Conservation (phyloP, 2,329 filamentous ascomycete species). For the Parastagonospora nodorum region DNA sequence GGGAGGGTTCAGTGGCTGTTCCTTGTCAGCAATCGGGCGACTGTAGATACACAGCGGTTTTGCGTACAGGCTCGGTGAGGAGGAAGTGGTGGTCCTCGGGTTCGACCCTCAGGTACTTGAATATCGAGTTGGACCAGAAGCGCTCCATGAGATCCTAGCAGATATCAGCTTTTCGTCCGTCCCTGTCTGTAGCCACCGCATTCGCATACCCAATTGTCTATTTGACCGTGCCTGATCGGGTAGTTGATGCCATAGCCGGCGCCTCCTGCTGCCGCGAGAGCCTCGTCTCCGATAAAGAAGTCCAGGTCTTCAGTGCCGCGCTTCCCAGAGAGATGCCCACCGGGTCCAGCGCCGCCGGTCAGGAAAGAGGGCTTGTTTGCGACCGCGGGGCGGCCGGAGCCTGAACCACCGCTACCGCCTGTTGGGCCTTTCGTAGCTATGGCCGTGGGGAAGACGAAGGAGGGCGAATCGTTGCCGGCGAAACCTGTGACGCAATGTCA, state of each 20-base stretch:
- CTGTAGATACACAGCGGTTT: background rate
- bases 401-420: conserved; percentile 73
- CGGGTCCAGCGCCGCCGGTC: conserved; percentile 83
- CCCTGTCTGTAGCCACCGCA: background rate
- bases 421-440: conserved; percentile 89
- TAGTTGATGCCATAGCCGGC: conserved; percentile 97
- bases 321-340: conserved; percentile 85
- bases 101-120: conserved; percentile 98
- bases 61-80: conserved; percentile 87
- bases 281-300: conserved; percentile 98
- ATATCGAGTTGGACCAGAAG: conserved; percentile 99
- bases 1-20: conserved; percentile 89
- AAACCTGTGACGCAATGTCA: conserved; percentile 69
- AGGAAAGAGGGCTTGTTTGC: conserved; percentile 95
- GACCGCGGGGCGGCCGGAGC: conserved; percentile 86
- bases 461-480: conserved; percentile 98
- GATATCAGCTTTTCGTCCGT: conserved; percentile 13
- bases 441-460: conserved; percentile 98
- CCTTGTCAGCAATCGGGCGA: conserved; percentile 14
- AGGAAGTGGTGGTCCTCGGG: conserved; percentile 99
- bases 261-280: conserved; percentile 79
- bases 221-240: conserved; percentile 95
- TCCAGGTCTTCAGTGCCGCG: conserved; percentile 96
- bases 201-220: conserved; percentile 89
- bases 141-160: conserved; percentile 95